Conservation (phyloP, 306 rosid genomes). For the Abrus pulchellus region DNA sequence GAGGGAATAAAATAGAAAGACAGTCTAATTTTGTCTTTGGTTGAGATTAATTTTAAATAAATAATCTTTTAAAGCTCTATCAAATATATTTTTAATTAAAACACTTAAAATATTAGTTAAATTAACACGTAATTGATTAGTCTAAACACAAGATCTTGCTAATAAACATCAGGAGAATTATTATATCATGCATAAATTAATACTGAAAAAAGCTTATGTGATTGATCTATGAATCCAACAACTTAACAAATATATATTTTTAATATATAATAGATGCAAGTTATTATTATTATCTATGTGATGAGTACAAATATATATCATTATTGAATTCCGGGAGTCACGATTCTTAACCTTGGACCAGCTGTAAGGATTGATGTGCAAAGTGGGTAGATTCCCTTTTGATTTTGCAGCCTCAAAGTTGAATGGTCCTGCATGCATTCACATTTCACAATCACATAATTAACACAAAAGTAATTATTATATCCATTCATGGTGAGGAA, state of each 20-base stretch:
- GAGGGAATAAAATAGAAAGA: too few relatives aligned
- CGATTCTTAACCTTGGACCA: constrained; percentile 75
- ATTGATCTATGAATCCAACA: background rate
- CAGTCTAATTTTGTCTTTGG: too few relatives aligned
- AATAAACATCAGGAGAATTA: background rate
- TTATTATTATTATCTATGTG: too few relatives aligned
- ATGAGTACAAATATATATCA: background rate
- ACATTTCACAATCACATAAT: constrained; percentile 12
- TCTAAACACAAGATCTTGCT: background rate
- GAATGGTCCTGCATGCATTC: constrained; percentile 78
- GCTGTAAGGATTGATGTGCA: constrained; percentile 83
- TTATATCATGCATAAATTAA: background rate
- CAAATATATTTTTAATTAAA: too few relatives aligned
- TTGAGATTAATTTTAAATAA: too few relatives aligned
- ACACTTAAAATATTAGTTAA: too few relatives aligned
- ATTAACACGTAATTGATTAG: too few relatives aligned
- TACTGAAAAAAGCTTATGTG: background rate
- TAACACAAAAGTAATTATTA: background rate
- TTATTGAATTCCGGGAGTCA: background rate
- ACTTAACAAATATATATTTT: background rate
- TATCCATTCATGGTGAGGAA: background rate
- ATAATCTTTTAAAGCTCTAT: too few relatives aligned
- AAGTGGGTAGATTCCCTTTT: constrained; percentile 64
- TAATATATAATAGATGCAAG: background rate
- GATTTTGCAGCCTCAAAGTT: constrained; percentile 69